A percentile compares a stretch with the other conserved stretches of the same genome.
These are phyloP conservation scores for Cercospora nicotianae DNA, from an alignment of 2,329 filamentous ascomycete genomes.

Conservation along the genomic window DNA sequence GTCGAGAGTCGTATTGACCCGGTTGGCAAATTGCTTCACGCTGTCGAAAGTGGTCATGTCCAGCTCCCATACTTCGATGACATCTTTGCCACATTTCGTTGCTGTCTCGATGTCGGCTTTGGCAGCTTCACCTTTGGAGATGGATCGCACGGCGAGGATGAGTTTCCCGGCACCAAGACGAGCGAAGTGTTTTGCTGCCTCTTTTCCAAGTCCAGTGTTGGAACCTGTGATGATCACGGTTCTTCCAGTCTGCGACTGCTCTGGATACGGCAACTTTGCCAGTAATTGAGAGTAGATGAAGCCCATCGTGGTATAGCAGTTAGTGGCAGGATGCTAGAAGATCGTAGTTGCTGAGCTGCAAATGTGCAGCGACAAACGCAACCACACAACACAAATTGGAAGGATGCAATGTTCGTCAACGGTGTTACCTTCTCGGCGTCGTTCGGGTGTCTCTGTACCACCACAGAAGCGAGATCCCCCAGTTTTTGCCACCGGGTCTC, in stretches of 20 bases:
- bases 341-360: not conserved
- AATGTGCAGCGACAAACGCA: not conserved
- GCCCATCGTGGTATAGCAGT: not conserved
- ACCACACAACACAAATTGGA: too few relatives aligned
- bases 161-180: constrained; percentile 28
- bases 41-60: constrained; percentile 42
- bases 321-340: not conserved
- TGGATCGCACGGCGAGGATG: constrained; percentile 45
- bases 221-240: constrained; percentile 55
- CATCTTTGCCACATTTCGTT: constrained; percentile 27
- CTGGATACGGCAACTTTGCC: not conserved
- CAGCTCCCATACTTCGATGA: constrained; percentile 46
- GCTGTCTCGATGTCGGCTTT: constrained; percentile 39
- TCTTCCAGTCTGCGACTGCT: not conserved
- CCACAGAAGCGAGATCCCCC: not conserved
- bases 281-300: not conserved
- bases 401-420: not conserved
- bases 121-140: constrained; percentile 46
- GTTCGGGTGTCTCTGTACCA: not conserved
- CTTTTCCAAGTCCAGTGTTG: constrained; percentile 61
- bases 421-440: not conserved
- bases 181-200: constrained; percentile 38
- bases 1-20: constrained; percentile 21
- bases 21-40: constrained; percentile 35
- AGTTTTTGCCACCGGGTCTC: not conserved